Evolutionary conservation across 2,329 filamentous ascomycete genomes (phyloP).

Genomic region (Cadophora sp.): DNA sequence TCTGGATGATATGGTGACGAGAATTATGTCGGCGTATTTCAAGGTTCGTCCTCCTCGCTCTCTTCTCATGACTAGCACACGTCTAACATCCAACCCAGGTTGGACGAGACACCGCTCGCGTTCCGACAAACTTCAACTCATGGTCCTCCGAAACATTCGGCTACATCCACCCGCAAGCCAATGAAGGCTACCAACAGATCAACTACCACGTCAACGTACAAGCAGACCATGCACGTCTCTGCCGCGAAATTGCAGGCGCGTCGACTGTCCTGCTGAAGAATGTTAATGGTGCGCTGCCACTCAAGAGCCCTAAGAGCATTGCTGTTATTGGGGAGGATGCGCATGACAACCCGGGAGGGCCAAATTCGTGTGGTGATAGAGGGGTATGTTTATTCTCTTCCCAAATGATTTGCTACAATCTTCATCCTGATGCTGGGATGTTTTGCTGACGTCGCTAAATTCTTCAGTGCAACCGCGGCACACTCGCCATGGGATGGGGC

Average conservation of each 20-base stretch:
- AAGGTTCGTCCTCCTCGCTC: conserved; percentile 50
- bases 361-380: conserved; percentile 73
- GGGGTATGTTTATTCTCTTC: conserved; percentile 27
- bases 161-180: conserved; percentile 43
- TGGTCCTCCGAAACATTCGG: conserved; percentile 82
- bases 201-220: conserved; percentile 86
- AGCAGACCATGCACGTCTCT: conserved; percentile 73
- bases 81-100: conserved; percentile 27
- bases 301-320: conserved; percentile 76
- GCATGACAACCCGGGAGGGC: conserved; percentile 74
- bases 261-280: conserved; percentile 93
- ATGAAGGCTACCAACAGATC: conserved; percentile 53
- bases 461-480: conserved; percentile 58
- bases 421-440: background rate
- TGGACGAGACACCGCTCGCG: conserved; percentile 50
- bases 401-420: background rate
- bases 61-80: background rate
- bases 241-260: conserved; percentile 78
- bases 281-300: conserved; percentile 68
- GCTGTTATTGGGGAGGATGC: conserved; percentile 85
- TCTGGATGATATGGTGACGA: conserved; percentile 88
- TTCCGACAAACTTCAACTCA: conserved; percentile 80
- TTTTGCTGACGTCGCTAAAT: background rate
- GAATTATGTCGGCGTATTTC: conserved; percentile 76
- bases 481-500: conserved; percentile 80